A percentile compares a stretch with the other conserved stretches of the same genome.
Conservation (phyloP, 805 yeast genomes). For the Candida silvicultrix region DNA sequence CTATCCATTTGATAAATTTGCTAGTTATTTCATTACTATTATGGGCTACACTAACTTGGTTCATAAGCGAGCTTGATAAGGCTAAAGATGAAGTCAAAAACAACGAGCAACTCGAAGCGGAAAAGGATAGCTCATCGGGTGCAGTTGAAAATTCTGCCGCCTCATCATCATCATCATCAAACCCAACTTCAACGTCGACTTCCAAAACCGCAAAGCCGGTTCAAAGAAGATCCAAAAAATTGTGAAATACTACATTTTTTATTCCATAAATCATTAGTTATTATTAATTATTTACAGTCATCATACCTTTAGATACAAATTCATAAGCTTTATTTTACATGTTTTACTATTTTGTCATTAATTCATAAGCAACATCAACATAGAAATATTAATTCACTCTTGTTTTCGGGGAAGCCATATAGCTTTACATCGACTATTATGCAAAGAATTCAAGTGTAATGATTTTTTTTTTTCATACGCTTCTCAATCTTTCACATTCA, state of each 20-base stretch:
- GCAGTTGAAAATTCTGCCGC: neutral
- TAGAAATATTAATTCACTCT: neutral
- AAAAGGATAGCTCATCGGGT: neutral
- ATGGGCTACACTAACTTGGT: constrained; percentile 87
- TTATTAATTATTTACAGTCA: neutral
- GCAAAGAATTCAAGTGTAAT: too few species aligned
- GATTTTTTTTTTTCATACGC: too few species aligned
- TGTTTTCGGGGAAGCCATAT: too few species aligned
- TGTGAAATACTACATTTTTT: neutral
- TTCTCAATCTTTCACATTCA: constrained; percentile 13
- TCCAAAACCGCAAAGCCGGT: neutral
- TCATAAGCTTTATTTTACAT: neutral
- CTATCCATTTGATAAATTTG: constrained; percentile 59
- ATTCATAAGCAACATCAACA: neutral
- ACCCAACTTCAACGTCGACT: neutral
- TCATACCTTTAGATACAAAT: too few species aligned
- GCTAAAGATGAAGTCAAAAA: constrained; percentile 23
- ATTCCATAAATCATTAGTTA: neutral
- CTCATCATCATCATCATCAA: too few species aligned
- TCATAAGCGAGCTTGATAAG: constrained; percentile 58
- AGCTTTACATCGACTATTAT: too few species aligned
- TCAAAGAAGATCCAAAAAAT: constrained; percentile 4
- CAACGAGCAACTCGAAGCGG: constrained; percentile 3
- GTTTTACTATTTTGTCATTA: neutral
- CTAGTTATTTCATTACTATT: constrained; percentile 52